Evolutionary conservation across 305 asterid genomes (phyloP), one percentile per base, ranked within the genome.

Genomic region (Salvia sclarea): DNA sequence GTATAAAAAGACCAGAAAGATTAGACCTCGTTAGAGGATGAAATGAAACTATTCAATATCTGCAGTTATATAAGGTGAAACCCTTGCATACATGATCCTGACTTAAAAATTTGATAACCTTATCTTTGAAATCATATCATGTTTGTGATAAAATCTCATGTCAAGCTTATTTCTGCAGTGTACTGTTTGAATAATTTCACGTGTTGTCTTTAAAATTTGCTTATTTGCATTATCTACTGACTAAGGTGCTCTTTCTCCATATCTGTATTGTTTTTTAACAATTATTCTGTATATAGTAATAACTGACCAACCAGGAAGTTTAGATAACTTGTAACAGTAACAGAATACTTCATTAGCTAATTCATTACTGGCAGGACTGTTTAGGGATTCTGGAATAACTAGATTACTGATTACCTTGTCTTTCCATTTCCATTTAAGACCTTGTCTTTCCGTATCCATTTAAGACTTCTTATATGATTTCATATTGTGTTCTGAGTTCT

Each of bases 21-120:
- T 44, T 25, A 14, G 44, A 65, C 58, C 28, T 48, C 6, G 4
- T 21, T 65, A 35, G 48, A 35, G 35, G 41, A 60, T 60, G 72
- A 48, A 65, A 60, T 60, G 72, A 48, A 65, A 30, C 35, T 22
- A 35, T 49, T 56, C 17, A 21, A 25, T 33, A 28, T 33, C 47
- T 33, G 2, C 13, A 37, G 33, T 28, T 28, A 37, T 37, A 37
- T 37, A 37, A 8, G 41, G 41, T 37, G 9, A 35, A 35, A 35
- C 41, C 11, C 41, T 7, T 35, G 41, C 41, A 35, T 5, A 33
- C 9, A n/a, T n/a, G n/a, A 28, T 43, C 5, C 48, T 13, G n/a
- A 13, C 48, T 43, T 13, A 3, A 43, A 43, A 6, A 43, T 43
- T 11, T 43, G 16, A 43, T 43, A 43, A 11, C 48, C 48, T 28